Evolutionary conservation across 73 alveolate species (phyloP).

Genomic region (Diophrys sp.): DNA sequence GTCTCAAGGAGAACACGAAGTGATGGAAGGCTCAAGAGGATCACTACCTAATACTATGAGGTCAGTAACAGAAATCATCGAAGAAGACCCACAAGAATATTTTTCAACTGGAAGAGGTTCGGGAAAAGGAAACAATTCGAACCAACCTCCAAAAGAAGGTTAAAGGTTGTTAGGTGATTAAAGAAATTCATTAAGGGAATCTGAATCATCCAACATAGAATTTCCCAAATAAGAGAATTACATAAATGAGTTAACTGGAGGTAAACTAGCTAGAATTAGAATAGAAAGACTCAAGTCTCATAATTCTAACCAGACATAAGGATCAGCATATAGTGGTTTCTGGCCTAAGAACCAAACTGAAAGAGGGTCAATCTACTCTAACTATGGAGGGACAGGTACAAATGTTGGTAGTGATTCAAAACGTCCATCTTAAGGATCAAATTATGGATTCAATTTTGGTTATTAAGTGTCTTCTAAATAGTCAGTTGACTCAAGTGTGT

Average conservation of each 20-base stretch:
- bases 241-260: not conserved
- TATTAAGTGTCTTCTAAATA: not conserved
- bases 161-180: no score
- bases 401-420: not conserved
- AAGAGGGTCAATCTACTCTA: not conserved
- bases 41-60: not conserved
- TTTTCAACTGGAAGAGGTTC: not conserved
- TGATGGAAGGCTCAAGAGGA: not conserved
- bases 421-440: not conserved
- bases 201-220: not conserved
- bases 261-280: not conserved
- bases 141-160: not conserved
- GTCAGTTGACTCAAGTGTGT: no score
- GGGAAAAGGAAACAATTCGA: not conserved
- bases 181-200: no score
- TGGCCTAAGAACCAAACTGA: not conserved
- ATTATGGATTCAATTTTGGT: not conserved
- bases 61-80: not conserved
- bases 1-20: not conserved
- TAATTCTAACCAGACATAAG: not conserved
- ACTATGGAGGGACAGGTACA: not conserved
- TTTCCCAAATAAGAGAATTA: not conserved
- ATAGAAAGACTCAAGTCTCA: not conserved
- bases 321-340: not conserved
- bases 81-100: not conserved